phyloP scores from a whole-genome alignment of 78 protist species.

The Tieghemostelium lacteum region DNA sequence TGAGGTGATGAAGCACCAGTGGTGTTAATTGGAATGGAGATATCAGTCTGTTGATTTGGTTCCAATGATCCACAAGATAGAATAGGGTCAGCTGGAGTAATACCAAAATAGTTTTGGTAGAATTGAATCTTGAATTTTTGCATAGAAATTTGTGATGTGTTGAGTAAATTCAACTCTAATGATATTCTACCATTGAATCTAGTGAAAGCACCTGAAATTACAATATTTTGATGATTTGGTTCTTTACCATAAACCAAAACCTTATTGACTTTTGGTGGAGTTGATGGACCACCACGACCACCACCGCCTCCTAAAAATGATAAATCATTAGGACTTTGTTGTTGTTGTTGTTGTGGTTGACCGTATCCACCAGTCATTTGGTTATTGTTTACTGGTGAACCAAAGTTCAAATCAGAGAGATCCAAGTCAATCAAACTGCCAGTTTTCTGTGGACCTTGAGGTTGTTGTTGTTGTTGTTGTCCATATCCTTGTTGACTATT shows the following conservation, averaged over 20 bases:
- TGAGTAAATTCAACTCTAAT: constrained; percentile 56
- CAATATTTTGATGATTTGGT: constrained; percentile 37
- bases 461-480: constrained; percentile 40
- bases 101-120: constrained; percentile 76
- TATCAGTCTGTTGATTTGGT: constrained; percentile 23
- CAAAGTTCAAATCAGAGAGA: constrained; percentile 44
- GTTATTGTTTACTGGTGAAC: constrained; percentile 16
- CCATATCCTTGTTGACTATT: neutral
- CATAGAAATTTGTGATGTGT: constrained; percentile 25
- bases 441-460: constrained; percentile 43
- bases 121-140: constrained; percentile 76
- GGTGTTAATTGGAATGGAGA: constrained; percentile 32
- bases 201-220: constrained; percentile 66
- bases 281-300: neutral
- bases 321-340: constrained; percentile 36
- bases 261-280: constrained; percentile 46
- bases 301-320: constrained; percentile 26
- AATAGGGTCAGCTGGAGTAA: constrained; percentile 67
- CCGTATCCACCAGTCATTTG: neutral
- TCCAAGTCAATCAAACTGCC: constrained; percentile 67
- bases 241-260: constrained; percentile 44
- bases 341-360: constrained; percentile 28
- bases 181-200: constrained; percentile 60
- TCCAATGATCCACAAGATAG: constrained; percentile 54
- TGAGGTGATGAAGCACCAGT: neutral